Evolutionary conservation across 2,329 filamentous ascomycete species (phyloP), one percentile per base, ranked within the genome.

Genomic region (Aspergillus alliaceus): DNA sequence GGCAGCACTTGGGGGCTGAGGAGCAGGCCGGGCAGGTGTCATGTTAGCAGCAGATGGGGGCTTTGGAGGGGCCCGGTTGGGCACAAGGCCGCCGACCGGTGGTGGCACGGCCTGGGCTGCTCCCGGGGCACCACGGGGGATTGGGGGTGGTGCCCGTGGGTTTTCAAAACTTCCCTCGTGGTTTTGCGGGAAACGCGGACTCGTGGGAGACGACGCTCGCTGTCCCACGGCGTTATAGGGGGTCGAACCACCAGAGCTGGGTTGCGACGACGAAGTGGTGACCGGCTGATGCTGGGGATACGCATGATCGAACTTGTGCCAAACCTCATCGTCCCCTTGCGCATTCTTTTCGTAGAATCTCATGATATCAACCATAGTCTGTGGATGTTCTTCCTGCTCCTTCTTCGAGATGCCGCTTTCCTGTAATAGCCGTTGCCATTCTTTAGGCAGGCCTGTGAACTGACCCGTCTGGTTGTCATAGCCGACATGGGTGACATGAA

Each of bases 91-190:
- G 52, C 84, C 83, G 66, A 72, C 77, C 73, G 68, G 63, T 22
- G 72, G 71, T 53, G 71, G 68, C 57, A 71, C 66, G 59, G 82
- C 72, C 62, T 86, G 84, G 71, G 84, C 84, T 55, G 75, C 71
- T 40, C 67, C 66, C 42, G 72, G 64, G 58, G 67, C 64, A 24
- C 71, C 73, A 32, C 84, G 72, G 57, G 93, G 93, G 59, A 97
- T 90, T 11, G 93, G 95, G 62, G 95, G 95, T 37, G 95, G 90
- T 18, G 93, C 90, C 70, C 95, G 86, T 49, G 95, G 95, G 71
- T 99, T 98, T 78, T 98, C 95, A 76, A 98, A 99, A 80, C 91
- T 98, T 72, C 91, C 90, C 82, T 92, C 88, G 78, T 91, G 86
- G 77, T 93, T 93, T 73, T 90, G 86, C 54, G 92, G 93, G 79